Evolutionary conservation across 192 early-diverging fungal genomes (phyloP), one percentile per base, ranked within the genome.

Genomic region (Entomortierella chlamydospora): DNA sequence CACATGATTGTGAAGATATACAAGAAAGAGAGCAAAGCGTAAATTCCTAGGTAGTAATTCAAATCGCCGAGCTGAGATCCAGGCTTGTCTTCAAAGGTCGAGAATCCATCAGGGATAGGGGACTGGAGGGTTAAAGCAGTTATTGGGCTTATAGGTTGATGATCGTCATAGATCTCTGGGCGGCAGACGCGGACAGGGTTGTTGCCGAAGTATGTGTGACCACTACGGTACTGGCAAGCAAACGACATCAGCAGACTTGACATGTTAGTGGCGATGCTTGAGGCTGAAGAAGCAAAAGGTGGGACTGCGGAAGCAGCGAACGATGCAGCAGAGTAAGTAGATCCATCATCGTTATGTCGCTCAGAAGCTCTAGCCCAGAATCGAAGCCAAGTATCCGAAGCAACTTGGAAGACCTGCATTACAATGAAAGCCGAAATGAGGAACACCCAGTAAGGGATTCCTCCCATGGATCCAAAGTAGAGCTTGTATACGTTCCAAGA

Each of bases 391-490:
- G 55, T 61, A 54, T 79, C 76, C 9, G 76, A 51, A 2, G 83
- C 69, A 18, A 93, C 86, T 25, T 83, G 51, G 23, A 85, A 37
- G 63, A 79, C 53, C 55, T 79, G 76, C 76, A 79, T 79, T 8
- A 86, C n/a, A 18, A 78, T 47, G 53, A 89, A 86, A 0, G 86
- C 52, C 30, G 72, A 59, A 9, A 83, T 20, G 28, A 91, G 25
- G 42, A 87, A 39, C 20, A 87, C 58, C 92, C 93, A 95, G 81
- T 83, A 89, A 50, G 79, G 70, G 43, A 69, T 72, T 22, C 88
- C 81, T 20, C 93, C 93, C 49, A 91, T 90, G 25, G 90, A 90
- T 31, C 81, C 81, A 70, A 92, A 86, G 74, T 98, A 99, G 8
- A 85, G 74, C n/a, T 89, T 65, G 88, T 96, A 99, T 9, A 98